Conservation (phyloP, 257 asterid genomes). For the Agastache rugosa region DNA sequence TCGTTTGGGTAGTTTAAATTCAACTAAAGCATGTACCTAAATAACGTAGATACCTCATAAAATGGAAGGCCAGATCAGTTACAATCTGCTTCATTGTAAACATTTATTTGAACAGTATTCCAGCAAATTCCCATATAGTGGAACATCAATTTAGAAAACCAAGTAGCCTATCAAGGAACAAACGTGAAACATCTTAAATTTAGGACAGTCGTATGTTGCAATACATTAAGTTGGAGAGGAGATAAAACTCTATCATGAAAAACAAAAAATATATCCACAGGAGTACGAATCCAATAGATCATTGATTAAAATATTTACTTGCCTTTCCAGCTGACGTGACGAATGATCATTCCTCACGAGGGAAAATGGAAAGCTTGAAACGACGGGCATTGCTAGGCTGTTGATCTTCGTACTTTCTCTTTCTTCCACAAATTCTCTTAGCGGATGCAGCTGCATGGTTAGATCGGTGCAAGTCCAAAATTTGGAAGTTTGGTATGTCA, state of each 20-base stretch:
- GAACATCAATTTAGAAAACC: background rate
- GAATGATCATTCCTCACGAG: conserved; percentile 24
- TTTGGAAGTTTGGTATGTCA: conserved; percentile 32
- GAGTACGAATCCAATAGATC: too few relatives aligned
- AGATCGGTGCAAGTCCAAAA: conserved; percentile 29
- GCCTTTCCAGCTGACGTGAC: conserved; percentile 1
- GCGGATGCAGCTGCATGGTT: conserved; percentile 30
- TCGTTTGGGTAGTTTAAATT: background rate
- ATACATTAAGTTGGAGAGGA: background rate
- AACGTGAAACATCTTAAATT: background rate
- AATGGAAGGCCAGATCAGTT: background rate
- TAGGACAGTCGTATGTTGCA: background rate
- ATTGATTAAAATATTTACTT: background rate
- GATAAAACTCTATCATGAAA: too few relatives aligned
- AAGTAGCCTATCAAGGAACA: background rate
- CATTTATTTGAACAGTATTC: background rate
- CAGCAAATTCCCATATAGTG: background rate
- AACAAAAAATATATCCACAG: too few relatives aligned
- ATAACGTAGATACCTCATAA: background rate
- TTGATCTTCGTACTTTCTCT: conserved; percentile 1
- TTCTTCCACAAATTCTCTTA: background rate
- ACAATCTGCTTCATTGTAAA: background rate
- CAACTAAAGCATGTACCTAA: background rate
- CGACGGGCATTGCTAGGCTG: background rate
- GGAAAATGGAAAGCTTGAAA: conserved; percentile 41